phyloP scores from a whole-genome alignment of 192 early-diverging fungal genomes.

The Backusella psychrophila region DNA sequence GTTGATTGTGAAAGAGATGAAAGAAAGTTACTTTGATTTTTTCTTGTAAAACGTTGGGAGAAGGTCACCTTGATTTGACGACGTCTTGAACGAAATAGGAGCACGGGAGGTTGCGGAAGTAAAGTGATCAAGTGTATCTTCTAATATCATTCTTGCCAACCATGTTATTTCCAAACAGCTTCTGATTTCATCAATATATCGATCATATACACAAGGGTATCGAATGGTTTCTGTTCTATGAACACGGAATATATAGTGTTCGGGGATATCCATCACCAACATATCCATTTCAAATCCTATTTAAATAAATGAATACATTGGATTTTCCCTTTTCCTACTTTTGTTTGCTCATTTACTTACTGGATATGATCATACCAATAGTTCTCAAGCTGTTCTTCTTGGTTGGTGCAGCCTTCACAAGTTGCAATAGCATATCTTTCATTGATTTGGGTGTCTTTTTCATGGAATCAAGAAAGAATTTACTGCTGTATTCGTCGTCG shows the following conservation, averaged over 20 bases:
- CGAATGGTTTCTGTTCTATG: background rate
- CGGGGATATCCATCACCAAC: background rate
- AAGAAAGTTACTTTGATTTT: background rate
- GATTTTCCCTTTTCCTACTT: background rate
- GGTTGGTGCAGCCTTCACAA: background rate
- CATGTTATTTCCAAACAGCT: background rate
- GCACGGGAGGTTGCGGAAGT: background rate
- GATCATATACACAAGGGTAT: background rate
- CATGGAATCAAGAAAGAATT: background rate
- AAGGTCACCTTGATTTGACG: background rate
- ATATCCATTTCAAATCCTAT: background rate
- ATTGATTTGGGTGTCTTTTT: background rate
- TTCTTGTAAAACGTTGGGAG: background rate
- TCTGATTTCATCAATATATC: background rate
- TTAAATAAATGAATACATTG: background rate
- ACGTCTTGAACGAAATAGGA: background rate
- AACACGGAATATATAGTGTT: background rate
- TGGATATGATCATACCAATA: background rate
- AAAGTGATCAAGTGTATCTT: background rate
- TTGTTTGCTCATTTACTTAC: background rate
- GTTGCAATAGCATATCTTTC: background rate
- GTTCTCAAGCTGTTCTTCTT: background rate
- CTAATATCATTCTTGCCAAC: background rate
- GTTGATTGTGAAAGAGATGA: background rate
- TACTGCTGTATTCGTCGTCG: background rate